Percentiles rank a stretch among this genome's conserved stretches.
Conservation (phyloP, 306 rosid genomes). For the Castanopsis chinensis region DNA sequence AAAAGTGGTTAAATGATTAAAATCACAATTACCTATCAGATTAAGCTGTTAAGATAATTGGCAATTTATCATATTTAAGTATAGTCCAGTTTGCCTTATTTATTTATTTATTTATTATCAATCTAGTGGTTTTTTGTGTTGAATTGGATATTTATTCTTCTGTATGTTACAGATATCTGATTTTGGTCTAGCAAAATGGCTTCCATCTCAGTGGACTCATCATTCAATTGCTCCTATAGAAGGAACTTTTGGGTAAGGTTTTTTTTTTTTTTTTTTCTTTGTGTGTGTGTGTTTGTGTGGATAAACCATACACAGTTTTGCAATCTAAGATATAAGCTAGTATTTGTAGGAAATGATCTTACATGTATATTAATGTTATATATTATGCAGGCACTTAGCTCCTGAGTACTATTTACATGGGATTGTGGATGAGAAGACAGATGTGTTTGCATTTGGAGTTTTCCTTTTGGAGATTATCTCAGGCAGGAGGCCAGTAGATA, state of each 20-base stretch:
- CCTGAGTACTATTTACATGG: constrained; percentile 97
- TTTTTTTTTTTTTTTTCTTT: too few relatives aligned
- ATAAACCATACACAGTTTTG: constrained; percentile 12
- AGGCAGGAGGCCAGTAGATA: constrained; percentile 90
- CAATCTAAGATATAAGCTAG: not conserved
- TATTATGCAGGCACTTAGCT: constrained; percentile 71
- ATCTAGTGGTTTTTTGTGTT: not conserved
- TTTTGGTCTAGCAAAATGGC: constrained; percentile 99
- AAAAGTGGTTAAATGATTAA: too few relatives aligned
- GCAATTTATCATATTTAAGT: not conserved
- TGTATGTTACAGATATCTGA: constrained; percentile 67
- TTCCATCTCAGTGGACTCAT: constrained; percentile 95
- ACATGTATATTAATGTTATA: not conserved
- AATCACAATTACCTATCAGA: too few relatives aligned
- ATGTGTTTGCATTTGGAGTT: constrained; percentile 97
- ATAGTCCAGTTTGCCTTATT: not conserved
- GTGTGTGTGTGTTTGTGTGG: too few relatives aligned
- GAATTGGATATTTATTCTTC: not conserved
- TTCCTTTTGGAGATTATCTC: constrained; percentile 78
- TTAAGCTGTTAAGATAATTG: too few relatives aligned
- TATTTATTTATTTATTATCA: not conserved
- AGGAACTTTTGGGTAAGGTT: constrained; percentile 80
- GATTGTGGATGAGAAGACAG: constrained; percentile 97
- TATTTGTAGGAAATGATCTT: not conserved
- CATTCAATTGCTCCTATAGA: constrained; percentile 97